Conservation (phyloP, 352 stramenopile genomes). For the Globisporangium abappressorium region DNA sequence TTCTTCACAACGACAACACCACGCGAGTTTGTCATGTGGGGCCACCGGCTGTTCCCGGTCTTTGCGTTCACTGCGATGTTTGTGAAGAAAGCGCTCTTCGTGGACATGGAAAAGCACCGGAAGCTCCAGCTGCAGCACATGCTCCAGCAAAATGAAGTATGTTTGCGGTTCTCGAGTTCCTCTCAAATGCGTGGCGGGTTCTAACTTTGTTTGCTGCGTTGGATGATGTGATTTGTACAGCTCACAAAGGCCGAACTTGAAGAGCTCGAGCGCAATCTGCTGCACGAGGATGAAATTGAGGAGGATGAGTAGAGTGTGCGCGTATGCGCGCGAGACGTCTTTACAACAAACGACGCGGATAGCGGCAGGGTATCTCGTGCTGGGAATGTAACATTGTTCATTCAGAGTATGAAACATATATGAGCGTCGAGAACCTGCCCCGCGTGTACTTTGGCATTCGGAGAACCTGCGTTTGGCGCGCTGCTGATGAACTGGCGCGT, state of each 20-base stretch:
- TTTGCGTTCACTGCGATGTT: conserved; percentile 36
- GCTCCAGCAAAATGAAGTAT: conserved; percentile 50
- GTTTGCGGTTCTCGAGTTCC: background rate
- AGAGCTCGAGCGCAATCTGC: conserved; percentile 6
- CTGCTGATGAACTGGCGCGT: no score
- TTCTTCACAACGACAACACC: conserved; percentile 51
- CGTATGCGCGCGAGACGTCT: no score
- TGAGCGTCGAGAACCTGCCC: no score
- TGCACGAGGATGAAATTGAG: background rate
- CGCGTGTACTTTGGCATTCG: no score
- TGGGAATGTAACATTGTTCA: no score
- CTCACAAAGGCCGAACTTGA: conserved; percentile 7
- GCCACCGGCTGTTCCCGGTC: conserved; percentile 53
- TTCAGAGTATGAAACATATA: no score
- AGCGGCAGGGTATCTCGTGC: no score
- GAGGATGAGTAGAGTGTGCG: conserved; percentile 1
- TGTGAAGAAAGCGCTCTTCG: conserved; percentile 51
- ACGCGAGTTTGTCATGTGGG: conserved; percentile 55
- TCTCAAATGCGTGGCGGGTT: background rate
- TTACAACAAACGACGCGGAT: no score
- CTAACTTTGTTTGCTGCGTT: background rate
- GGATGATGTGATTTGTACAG: background rate
- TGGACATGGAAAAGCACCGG: conserved; percentile 63
- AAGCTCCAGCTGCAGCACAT: conserved; percentile 43
- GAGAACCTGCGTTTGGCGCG: no score